Conservation (phyloP, 2,329 filamentous ascomycete genomes). For the Escovopsis weberi region DNA sequence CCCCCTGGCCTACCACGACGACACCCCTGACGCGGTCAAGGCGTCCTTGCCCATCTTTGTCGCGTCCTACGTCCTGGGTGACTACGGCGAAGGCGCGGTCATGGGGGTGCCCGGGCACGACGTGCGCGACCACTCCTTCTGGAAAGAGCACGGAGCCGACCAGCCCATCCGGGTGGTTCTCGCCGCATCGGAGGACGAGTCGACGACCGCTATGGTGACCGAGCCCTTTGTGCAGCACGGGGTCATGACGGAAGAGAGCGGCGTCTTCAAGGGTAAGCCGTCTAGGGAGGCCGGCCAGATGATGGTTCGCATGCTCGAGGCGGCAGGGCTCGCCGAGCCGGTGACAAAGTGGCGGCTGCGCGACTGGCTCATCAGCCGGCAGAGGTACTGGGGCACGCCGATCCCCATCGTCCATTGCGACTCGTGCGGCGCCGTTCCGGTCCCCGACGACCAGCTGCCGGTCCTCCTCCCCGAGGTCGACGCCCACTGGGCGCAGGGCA, state of each 20-base stretch:
- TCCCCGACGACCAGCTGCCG: slow-evolving; percentile 62
- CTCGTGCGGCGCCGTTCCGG: slow-evolving; percentile 63
- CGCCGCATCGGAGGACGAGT: slow-evolving; percentile 32
- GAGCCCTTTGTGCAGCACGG: slow-evolving; percentile 53
- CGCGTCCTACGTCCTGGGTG: slow-evolving; percentile 71
- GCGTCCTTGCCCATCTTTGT: slow-evolving; percentile 59
- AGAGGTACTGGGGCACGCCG: slow-evolving; percentile 82
- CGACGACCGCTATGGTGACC: slow-evolving; percentile 26
- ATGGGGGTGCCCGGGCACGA: slow-evolving; percentile 91
- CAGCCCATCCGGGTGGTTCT: slow-evolving; percentile 51
- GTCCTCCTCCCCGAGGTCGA: slow-evolving; percentile 59
- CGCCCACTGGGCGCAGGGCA: slow-evolving; percentile 51
- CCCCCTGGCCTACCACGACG: slow-evolving; percentile 44
- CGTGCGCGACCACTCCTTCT: slow-evolving; percentile 63
- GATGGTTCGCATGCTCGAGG: slow-evolving; percentile 43
- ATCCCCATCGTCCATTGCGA: slow-evolving; percentile 78
- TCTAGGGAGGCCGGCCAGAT: slow-evolving; percentile 47
- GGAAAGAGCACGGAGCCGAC: slow-evolving; percentile 51
- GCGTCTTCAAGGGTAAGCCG: slow-evolving; percentile 46
- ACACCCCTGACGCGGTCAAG: slow-evolving; percentile 35
- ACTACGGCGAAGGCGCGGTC: slow-evolving; percentile 76
- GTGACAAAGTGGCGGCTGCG: slow-evolving; percentile 65
- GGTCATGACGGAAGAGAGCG: slow-evolving; percentile 50
- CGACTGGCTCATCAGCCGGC: slow-evolving; percentile 86
- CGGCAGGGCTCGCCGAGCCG: slow-evolving; percentile 42